Evolutionary conservation across 139 green algal species (phyloP), one percentile per base, ranked within the genome.

Genomic region (Chlamydomonas incerta): DNA sequence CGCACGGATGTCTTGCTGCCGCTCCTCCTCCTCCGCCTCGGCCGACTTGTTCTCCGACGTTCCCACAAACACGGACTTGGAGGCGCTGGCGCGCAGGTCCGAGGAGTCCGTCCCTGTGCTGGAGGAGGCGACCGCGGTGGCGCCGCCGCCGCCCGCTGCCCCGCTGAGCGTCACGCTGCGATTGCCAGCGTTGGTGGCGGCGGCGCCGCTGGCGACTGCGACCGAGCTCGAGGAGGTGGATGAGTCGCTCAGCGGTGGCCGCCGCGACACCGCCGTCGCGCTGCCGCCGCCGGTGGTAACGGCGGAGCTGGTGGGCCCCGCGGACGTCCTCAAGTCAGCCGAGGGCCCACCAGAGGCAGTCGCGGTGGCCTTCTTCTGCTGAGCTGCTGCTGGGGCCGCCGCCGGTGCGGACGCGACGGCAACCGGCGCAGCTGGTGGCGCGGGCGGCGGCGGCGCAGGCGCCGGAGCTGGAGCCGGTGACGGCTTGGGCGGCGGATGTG

Each of bases 11-110:
- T 86, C 68, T 34, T 31, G 34, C n/a, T 31, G 5, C 3, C 80
- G 80, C 67, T 86, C 68, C 79, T 75, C 79, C 11, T 85, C 69
- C 35, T 68, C 74, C 65, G 65, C 77, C 46, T 72, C 77, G n/a
- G 72, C 63, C 18, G 33, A 17, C 35, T 21, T 17, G 3, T 26
- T 33, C 0, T 79, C 68, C 26, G 52, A 26, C 0, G 66, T 85
- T 10, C 68, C 57, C 6, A 86, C 80, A 34, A 86, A 86, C 24
- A 79, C 52, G 52, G 68, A 71, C 34, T 69, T 69, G 0, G 80
- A 72, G 80, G 66, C 17, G 3, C 41, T 50, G 41, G 66, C 65
- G 3, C 67, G 50, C 26, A 86, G 80, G 80, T 79, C 80, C 3
- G 52, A 37, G 17, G 15, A 26, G 35, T 79, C 68, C 23, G 80